Evolutionary conservation across 108 stramenopile genomes (phyloP).

Genomic region (Epithemia pelagica): DNA sequence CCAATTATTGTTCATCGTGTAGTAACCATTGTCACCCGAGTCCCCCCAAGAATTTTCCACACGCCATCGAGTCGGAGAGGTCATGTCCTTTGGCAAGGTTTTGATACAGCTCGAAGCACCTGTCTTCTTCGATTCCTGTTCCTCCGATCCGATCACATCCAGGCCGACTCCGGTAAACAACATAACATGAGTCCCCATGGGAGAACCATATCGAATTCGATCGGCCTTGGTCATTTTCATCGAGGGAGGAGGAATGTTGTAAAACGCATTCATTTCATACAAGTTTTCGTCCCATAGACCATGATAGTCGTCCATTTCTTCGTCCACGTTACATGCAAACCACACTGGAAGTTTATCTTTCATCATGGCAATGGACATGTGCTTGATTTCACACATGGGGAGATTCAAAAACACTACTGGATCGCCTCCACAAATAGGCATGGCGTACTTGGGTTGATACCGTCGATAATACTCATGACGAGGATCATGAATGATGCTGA

Average conservation of each 20-base stretch:
- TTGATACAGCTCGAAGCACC: background rate
- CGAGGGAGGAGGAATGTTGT: background rate
- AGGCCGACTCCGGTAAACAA: background rate
- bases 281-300: background rate
- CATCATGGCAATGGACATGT: background rate
- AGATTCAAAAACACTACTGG: background rate
- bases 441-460: background rate
- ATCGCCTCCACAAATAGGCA: background rate
- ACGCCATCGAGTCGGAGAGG: background rate
- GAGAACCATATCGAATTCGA: background rate
- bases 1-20: background rate
- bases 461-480: background rate
- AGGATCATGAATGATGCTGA: background rate
- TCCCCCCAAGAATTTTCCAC: background rate
- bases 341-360: background rate
- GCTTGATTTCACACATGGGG: background rate
- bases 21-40: background rate
- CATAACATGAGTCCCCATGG: background rate
- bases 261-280: background rate
- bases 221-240: background rate
- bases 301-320: background rate
- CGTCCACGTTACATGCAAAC: background rate
- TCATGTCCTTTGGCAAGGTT: no score
- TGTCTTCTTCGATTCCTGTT: background rate
- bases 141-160: background rate